Base-by-base conservation (phyloP, 2,329 filamentous ascomycete genomes). In the Periconia digitata region DNA sequence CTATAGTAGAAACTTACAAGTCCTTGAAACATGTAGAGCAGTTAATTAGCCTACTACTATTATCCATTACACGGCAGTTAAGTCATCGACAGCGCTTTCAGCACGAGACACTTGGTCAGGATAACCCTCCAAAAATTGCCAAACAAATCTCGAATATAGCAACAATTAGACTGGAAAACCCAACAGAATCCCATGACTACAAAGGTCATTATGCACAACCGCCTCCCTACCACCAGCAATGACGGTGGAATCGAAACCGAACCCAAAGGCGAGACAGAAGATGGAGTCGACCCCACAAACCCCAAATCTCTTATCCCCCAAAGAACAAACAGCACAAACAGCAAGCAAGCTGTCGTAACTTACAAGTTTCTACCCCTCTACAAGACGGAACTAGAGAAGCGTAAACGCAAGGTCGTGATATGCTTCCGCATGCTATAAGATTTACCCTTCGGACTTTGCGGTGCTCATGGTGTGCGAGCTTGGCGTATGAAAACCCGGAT, bases 361-460 rank as follows among this genome's bases (percentile, higher is more conserved):
- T n/a, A n/a, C n/a, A n/a, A n/a, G n/a, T n/a, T n/a, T n/a, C n/a
- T n/a, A n/a, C n/a, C n/a, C n/a, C n/a, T n/a, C n/a, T n/a, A n/a
- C 12, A 32, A 32, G 27, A 6, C 12, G 27, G 8, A 32, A 32
- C 10, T 21, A 37, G 47, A 59, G 8, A 63, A 40, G 41, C 8
- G 63, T 5, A 27, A 27, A 27, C 16, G 44, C 17, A 49, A 47
- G 23, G 58, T 34, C 10, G 55, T 85, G 0, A 78, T 95, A 3
- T 89, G 87, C 0, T 74, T 92, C 22, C 80, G 90, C 15, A 85
- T 95, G 72, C 89, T 91, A n/a, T 96, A 95, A 69, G 85, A 85
- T 69, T 71, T 92, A 6, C 91, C 91, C 0, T 68, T 95, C 22
- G 82, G 82, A 41, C 74, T 75, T 6, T 95, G 96, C 61, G 74